Conservation (phyloP, 2,329 filamentous ascomycete genomes). For the Microcyclosporella mali region DNA sequence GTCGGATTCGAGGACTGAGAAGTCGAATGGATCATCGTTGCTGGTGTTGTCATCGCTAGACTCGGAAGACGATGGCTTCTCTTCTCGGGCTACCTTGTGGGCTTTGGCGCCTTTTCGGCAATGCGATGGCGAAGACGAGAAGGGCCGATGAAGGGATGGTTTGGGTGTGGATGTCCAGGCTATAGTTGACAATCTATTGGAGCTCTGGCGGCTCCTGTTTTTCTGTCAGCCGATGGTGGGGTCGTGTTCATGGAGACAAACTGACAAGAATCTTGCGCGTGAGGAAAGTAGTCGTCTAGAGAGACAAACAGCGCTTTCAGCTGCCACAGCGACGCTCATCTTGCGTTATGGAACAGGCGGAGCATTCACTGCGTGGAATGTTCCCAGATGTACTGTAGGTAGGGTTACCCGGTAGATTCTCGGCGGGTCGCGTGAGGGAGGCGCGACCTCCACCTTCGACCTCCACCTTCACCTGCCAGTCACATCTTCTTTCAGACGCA, state of each 20-base stretch:
- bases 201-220: constrained; percentile 1
- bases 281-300: not conserved
- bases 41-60: constrained; percentile 21
- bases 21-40: constrained; percentile 54
- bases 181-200: no score
- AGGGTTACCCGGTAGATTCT: no score
- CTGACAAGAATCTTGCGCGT: not conserved
- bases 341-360: not conserved
- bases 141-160: constrained; percentile 19
- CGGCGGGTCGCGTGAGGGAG: no score
- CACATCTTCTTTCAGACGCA: no score
- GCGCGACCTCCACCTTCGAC: no score
- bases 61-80: constrained; percentile 26
- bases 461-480: no score
- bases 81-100: constrained; percentile 50
- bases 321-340: not conserved
- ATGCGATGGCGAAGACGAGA: constrained; percentile 35
- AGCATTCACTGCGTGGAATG: not conserved
- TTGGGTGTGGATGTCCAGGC: not conserved
- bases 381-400: no score
- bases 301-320: not conserved
- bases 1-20: constrained; percentile 50
- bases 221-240: not conserved
- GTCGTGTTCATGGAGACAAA: not conserved
- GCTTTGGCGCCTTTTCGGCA: no score